Evolutionary conservation across 352 stramenopile genomes (phyloP).

Genomic region (Chrysophaeum taylorii): DNA sequence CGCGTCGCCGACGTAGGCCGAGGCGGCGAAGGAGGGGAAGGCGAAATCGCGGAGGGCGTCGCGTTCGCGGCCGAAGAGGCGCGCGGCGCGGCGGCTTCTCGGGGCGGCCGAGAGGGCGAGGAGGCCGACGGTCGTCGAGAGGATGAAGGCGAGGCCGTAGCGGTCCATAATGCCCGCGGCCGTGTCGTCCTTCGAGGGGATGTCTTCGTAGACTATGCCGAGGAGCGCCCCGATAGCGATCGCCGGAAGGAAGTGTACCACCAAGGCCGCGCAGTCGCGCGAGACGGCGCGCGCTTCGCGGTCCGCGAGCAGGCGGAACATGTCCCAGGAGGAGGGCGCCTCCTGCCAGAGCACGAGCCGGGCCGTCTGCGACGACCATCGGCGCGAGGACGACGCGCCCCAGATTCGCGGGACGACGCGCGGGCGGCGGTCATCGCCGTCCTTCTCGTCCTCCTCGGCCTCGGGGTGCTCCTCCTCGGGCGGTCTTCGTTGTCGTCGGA

Average conservation of each 20-base stretch:
- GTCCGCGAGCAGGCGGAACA: background rate
- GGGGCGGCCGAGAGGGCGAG: background rate
- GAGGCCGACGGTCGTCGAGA: background rate
- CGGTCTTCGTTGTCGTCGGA: background rate
- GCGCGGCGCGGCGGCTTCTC: background rate
- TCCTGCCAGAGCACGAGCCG: too few relatives aligned
- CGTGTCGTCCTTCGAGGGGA: background rate
- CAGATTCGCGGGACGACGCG: background rate
- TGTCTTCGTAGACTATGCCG: background rate
- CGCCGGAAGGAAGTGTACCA: background rate
- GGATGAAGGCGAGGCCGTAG: background rate
- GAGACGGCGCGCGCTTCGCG: background rate
- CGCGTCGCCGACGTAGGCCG: background rate
- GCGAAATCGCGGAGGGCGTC: background rate
- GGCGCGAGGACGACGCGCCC: background rate
- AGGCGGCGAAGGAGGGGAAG: background rate
- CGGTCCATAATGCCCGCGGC: constrained; percentile 8
- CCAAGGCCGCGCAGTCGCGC: background rate
- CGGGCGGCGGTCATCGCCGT: too few relatives aligned
- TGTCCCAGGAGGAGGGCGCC: too few relatives aligned
- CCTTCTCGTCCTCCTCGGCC: too few relatives aligned
- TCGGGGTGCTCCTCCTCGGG: too few relatives aligned
- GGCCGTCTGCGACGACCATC: background rate
- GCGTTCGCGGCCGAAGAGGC: constrained; percentile 1
- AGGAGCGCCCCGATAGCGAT: background rate